Conservation (phyloP, 176 grass and related monocot species). For the Melocanna baccifera region DNA sequence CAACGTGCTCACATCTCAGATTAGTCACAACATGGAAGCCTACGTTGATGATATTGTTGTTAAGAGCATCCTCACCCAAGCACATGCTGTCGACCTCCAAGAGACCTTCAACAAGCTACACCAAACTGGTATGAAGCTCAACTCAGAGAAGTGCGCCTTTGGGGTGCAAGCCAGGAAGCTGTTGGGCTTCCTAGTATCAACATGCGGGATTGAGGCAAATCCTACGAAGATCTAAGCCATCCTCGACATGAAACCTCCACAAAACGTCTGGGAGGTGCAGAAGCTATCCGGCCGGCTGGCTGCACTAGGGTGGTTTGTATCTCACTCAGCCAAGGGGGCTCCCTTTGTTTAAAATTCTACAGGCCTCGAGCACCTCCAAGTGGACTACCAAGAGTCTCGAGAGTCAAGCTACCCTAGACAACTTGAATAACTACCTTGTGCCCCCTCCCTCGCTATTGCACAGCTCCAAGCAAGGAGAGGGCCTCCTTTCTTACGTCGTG, state of each 20-base stretch:
- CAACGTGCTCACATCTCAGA: fast-evolving
- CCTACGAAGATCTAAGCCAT: no score
- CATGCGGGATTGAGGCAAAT: no score
- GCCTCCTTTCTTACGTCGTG: background rate
- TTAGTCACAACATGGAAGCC: no score
- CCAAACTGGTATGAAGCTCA: no score
- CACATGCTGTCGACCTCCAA: no score
- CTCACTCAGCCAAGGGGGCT: background rate
- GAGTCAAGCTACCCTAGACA: background rate
- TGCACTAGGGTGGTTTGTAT: background rate
- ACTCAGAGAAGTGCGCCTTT: no score
- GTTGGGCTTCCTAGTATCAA: no score
- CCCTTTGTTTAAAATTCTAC: background rate
- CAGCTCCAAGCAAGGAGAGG: fast-evolving
- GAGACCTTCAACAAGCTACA: no score
- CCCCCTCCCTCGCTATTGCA: background rate
- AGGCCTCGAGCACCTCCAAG: background rate
- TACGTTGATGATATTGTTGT: no score
- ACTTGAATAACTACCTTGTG: background rate
- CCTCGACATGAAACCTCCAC: no score
- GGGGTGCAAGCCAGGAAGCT: no score
- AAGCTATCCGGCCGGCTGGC: background rate
- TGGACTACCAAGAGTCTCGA: background rate
- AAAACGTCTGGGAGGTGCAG: background rate
- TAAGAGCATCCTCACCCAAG: no score